Evolutionary conservation across 2,329 filamentous ascomycete species (phyloP), one percentile per base, ranked within the genome.

Genomic region (Fusarium torreyae): DNA sequence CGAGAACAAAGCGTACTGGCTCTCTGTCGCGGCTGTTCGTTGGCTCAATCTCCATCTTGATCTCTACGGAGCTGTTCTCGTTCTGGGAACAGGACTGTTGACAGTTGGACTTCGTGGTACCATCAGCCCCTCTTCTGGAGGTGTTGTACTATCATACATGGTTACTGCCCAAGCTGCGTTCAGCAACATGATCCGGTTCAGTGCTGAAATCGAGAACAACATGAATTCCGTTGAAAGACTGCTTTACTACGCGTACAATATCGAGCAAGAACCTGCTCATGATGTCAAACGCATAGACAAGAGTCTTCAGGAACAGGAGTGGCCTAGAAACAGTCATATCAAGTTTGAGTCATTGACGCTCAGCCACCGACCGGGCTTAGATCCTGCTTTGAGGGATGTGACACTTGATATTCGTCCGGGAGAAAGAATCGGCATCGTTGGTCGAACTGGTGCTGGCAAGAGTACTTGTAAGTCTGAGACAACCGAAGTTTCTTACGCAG

Each of bases 171-270:
- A 71, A 10, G 57, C 69, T 2, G 69, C 68, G 3, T 90, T 92
- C 70, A 88, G 90, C 3, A 87, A 90, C 75, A 89, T 91, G 85
- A 87, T 92, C 44, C 89, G 91, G 55, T 91, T 69, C 18, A 74
- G 72, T 2, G 72, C 73, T 0, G 73, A 75, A 44, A 74, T 75
- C 4, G 94, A 97, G 81, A 94, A 97, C 78, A 97, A 97, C 78
- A 97, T 97, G 94, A 97, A 97, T 79, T 94, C 94, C 1, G 93
- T 97, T 5, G 94, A 97, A 81, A 91, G 94, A 74, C 90, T 98
- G 75, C 94, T 96, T 80, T 94, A 97, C 76, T 97, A 97, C 74
- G 89, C 88, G 54, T 87, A 97, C 42, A 92, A 65, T 1, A 68
- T 68, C 2, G 58, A 68, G 14, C 64, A 51, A 6, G 64, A 68